A percentile compares a stretch with the other conserved stretches of the same genome.
Evolutionary conservation across 2,329 filamentous ascomycete species (phyloP).

Genomic region (Stromatinia cepivora): DNA sequence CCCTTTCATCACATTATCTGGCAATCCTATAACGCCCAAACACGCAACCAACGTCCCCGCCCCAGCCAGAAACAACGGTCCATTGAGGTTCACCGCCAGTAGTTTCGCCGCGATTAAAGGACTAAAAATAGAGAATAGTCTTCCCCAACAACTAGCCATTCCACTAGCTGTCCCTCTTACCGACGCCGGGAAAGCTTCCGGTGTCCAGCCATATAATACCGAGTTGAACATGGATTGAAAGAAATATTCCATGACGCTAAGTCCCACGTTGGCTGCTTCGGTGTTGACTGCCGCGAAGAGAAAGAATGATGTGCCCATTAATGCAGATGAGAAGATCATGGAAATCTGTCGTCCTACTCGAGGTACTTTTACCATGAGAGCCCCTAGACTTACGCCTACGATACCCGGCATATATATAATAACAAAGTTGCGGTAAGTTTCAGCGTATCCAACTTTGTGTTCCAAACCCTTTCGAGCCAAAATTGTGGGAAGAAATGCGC

Average conservation of each 20-base stretch:
- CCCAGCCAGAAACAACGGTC: constrained; percentile 56
- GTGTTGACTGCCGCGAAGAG: constrained; percentile 36
- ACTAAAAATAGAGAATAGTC: constrained; percentile 58
- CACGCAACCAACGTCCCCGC: constrained; percentile 55
- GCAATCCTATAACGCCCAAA: constrained; percentile 51
- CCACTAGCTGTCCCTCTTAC: constrained; percentile 55
- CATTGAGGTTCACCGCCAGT: constrained; percentile 46
- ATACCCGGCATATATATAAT: constrained; percentile 43
- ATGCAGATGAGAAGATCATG: constrained; percentile 35
- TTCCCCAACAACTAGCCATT: constrained; percentile 58
- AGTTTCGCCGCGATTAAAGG: constrained; percentile 56
- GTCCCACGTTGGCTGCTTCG: constrained; percentile 35
- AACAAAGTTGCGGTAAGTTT: constrained; percentile 42
- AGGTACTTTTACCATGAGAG: constrained; percentile 28
- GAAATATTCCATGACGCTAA: constrained; percentile 40
- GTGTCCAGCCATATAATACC: constrained; percentile 33
- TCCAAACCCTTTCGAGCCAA: constrained; percentile 38
- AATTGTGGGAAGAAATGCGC: constrained; percentile 45
- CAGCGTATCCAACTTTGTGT: constrained; percentile 32
- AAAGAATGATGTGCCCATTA: constrained; percentile 37
- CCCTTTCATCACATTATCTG: constrained; percentile 33
- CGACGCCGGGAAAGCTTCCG: constrained; percentile 45
- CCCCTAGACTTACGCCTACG: constrained; percentile 36
- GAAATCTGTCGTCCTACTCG: constrained; percentile 37
- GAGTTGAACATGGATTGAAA: constrained; percentile 39